Conservation (phyloP, 768 basidiomycete species). For the Tylopilus plumbeoviolaceoides region DNA sequence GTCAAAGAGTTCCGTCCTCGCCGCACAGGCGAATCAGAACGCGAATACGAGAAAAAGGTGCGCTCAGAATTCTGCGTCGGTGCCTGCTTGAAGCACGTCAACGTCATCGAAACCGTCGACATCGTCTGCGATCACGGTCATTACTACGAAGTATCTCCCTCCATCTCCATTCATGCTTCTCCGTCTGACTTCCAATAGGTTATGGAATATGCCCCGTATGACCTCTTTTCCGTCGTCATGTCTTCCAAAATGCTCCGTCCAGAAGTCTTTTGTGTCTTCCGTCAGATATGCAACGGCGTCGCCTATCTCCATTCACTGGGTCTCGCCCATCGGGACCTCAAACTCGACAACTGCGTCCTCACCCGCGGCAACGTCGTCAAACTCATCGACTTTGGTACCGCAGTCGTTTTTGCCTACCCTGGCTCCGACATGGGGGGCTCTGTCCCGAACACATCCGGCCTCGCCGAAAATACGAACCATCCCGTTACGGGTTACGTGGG, state of each 20-base stretch:
- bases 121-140: slow-evolving; percentile 97
- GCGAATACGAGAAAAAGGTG: slow-evolving; percentile 99
- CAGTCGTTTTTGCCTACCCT: slow-evolving; percentile 99
- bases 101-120: slow-evolving; percentile 97
- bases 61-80: slow-evolving; percentile 99
- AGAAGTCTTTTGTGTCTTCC: slow-evolving; percentile 98
- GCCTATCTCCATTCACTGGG: slow-evolving; percentile 98
- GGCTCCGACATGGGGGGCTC: slow-evolving; percentile 64
- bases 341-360: slow-evolving; percentile 99
- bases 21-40: slow-evolving; percentile 81
- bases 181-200: slow-evolving; percentile 49
- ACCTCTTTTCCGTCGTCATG: slow-evolving; percentile 99
- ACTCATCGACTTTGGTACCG: slow-evolving; percentile 98
- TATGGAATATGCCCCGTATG: slow-evolving; percentile 99
- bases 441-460: slow-evolving; percentile 9
- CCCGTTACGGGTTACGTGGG: slow-evolving; percentile 19
- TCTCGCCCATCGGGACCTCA: slow-evolving; percentile 96
- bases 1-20: slow-evolving; percentile 97
- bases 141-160: slow-evolving; percentile 82
- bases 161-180: not conserved
- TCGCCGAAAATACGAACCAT: not conserved
- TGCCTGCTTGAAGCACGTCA: slow-evolving; percentile 87
- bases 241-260: slow-evolving; percentile 97
- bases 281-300: slow-evolving; percentile 97
- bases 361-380: slow-evolving; percentile 93